Base-by-base conservation (phyloP, 257 asterid genomes). In the Phtheirospermum japonicum region DNA sequence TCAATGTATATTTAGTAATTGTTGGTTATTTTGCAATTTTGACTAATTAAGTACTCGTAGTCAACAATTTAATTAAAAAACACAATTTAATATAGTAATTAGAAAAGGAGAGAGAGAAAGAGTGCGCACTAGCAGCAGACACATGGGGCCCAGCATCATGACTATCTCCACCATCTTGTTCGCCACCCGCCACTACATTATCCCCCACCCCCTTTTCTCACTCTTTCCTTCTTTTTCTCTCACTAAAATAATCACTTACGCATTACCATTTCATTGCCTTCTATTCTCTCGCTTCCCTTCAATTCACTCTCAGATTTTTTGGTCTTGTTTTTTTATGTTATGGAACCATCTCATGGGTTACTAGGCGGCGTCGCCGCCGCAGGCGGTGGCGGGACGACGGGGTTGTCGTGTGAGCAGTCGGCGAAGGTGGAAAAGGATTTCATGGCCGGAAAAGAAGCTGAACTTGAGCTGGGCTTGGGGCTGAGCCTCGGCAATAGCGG, bases 381-480 rank as follows among this genome's bases (percentile, higher is more conserved):
- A 2, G 62, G 70, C 31, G 64, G 57, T 11, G 55, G 68, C 4
- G 66, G 69, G n/a, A 57, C 52, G 50, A 14, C 46, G 57, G 69
- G 59, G 63, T 16, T 45, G 65, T 17, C 30, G 10, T 7, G 49
- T 23, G 72, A 69, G 52, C 57, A 65, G 31, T 19, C 50, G 39
- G 57, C 45, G 0, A 68, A 64, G 26, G 50, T 52, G 12, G 73
- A 63, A 11, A 69, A 53, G 54, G 73, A 69, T 57, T 60, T 53
- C 68, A 60, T 68, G 76, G 4, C 8, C 23, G 71, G 56, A 2
- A 60, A 75, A 31, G 89, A 85, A 48, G 65, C 73, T 31, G 86
- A 73, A 19, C 78, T 90, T 56, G 97, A 90, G 63, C 42, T 90
- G 79, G 93, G 95, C 0, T 70, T 87, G 53, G 89, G 93, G 26